Evolutionary conservation across 345 rosid genomes (phyloP).

Genomic region (Microcos paniculata): DNA sequence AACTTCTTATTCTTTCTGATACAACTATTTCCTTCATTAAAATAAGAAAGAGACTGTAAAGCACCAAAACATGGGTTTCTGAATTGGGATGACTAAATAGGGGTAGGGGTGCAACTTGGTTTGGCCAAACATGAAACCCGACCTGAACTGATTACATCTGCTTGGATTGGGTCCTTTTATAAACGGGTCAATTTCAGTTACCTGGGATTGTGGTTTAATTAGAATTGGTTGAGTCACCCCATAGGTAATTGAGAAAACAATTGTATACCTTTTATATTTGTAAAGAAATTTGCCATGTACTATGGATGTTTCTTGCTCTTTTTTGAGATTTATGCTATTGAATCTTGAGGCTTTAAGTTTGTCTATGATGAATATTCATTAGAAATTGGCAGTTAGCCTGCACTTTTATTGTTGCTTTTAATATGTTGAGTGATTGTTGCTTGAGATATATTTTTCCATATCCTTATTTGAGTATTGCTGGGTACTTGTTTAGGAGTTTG

Average conservation of each 20-base stretch:
- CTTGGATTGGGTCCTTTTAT: neutral
- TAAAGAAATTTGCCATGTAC: neutral
- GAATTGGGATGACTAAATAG: neutral
- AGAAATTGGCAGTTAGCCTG: slow-evolving; percentile 1
- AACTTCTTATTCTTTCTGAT: neutral
- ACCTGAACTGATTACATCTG: neutral
- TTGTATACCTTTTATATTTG: too few species aligned
- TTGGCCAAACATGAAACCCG: neutral
- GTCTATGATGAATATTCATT: neutral
- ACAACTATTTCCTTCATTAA: neutral
- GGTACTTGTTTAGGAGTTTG: slow-evolving; percentile 68
- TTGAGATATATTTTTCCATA: slow-evolving; percentile 3
- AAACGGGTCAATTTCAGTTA: neutral
- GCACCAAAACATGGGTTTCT: neutral
- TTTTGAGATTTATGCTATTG: slow-evolving; percentile 3
- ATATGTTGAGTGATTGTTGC: slow-evolving; percentile 3
- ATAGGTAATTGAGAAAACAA: too few species aligned
- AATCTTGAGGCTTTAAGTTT: neutral
- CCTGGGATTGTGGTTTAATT: neutral
- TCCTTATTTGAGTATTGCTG: slow-evolving; percentile 19
- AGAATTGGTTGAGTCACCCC: too few species aligned
- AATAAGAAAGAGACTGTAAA: neutral
- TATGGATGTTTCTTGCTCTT: neutral
- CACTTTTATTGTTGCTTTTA: neutral
- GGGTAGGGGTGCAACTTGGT: neutral